phyloP scores from a whole-genome alignment of 129 eudicot species.

The Pseudognaphalium luteoalbum region DNA sequence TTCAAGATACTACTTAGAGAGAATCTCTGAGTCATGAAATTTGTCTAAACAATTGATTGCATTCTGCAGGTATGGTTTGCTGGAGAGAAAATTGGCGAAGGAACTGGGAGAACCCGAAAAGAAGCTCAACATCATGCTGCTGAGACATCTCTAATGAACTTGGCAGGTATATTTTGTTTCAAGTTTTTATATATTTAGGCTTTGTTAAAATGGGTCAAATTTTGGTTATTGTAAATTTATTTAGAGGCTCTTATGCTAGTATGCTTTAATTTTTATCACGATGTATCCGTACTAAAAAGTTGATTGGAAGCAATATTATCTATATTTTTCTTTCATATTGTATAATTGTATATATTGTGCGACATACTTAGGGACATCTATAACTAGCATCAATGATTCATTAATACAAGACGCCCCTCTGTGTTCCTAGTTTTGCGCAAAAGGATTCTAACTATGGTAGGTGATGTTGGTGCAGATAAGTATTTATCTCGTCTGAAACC shows the following conservation, averaged over 20 bases:
- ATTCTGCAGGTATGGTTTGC: conserved; percentile 73
- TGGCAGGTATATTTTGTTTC: conserved; percentile 59
- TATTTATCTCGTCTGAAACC: conserved; percentile 56
- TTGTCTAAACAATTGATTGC: conserved; percentile 11
- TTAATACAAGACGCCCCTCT: background rate
- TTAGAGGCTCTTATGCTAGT: background rate
- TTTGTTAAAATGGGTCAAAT: background rate
- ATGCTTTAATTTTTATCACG: background rate
- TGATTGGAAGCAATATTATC: background rate
- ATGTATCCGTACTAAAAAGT: background rate
- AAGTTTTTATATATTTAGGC: background rate
- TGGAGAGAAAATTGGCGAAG: conserved; percentile 87
- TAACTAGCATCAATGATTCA: background rate
- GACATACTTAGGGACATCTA: background rate
- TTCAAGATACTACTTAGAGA: conserved; percentile 16
- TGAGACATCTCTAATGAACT: conserved; percentile 71
- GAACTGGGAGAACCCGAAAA: conserved; percentile 76
- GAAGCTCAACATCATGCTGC: conserved; percentile 92
- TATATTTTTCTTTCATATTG: background rate
- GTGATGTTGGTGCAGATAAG: conserved; percentile 55
- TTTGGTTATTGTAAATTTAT: background rate
- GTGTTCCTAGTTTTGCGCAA: background rate
- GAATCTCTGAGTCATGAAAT: background rate
- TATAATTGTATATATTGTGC: background rate
- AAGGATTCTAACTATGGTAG: conserved; percentile 21